phyloP scores from a whole-genome alignment of 148 eudicot genomes.

The Nepenthes mirabilis region DNA sequence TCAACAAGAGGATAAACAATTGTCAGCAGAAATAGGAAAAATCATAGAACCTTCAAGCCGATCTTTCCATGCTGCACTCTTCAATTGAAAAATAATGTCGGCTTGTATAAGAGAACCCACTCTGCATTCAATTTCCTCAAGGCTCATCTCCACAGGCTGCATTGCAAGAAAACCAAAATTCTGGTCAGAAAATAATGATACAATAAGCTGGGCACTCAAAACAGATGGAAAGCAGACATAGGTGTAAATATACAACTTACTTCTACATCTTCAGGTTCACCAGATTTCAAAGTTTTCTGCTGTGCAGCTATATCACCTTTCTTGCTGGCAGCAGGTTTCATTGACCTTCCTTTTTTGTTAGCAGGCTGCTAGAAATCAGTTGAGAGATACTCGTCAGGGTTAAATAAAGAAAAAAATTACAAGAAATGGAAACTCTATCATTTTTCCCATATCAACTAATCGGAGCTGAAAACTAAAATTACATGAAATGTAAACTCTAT shows the following conservation, averaged over 20 bases:
- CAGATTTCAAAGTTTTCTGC: slow-evolving; percentile 41
- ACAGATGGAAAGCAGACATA: slow-evolving; percentile 2
- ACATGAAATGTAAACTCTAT: too few species aligned
- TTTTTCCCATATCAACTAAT: too few species aligned
- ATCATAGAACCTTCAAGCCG: slow-evolving; percentile 76
- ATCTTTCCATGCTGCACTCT: slow-evolving; percentile 97
- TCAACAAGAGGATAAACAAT: background rate
- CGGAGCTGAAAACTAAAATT: too few species aligned
- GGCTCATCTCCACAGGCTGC: slow-evolving; percentile 95
- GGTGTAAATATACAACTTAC: slow-evolving; percentile 17
- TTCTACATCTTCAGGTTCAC: slow-evolving; percentile 90
- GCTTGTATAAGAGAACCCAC: slow-evolving; percentile 65
- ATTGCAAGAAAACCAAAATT: slow-evolving; percentile 10
- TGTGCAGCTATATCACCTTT: slow-evolving; percentile 59
- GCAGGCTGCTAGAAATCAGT: slow-evolving; percentile 36
- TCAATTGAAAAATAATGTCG: slow-evolving; percentile 68
- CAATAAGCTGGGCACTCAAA: background rate
- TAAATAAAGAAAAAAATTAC: too few species aligned
- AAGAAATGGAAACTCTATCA: too few species aligned
- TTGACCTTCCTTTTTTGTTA: slow-evolving; percentile 55
- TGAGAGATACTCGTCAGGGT: background rate
- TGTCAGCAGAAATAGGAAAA: slow-evolving; percentile 3
- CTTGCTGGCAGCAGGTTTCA: slow-evolving; percentile 47
- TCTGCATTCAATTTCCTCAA: slow-evolving; percentile 91
- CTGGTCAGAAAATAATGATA: background rate